These are phyloP conservation scores for Paraglomus occultum DNA, from an alignment of 192 early-diverging fungal genomes.

Conservation along the genomic window DNA sequence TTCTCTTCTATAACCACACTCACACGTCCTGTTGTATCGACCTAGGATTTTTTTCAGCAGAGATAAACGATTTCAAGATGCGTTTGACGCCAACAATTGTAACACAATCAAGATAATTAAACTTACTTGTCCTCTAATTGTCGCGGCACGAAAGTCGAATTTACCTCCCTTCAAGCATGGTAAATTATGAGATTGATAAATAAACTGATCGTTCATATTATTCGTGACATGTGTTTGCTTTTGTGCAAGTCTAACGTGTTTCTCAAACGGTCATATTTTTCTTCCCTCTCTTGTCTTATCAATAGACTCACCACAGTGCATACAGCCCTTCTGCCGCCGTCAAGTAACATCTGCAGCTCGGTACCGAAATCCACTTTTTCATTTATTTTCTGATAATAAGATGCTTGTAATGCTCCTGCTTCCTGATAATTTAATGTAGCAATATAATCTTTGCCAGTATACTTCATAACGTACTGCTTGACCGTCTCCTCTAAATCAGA, in stretches of 20 bases:
- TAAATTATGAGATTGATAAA: slow-evolving; percentile 9
- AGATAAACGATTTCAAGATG: too few relatives aligned
- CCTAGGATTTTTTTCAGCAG: slow-evolving; percentile 5
- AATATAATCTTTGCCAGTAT: slow-evolving; percentile 66
- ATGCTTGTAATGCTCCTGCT: slow-evolving; percentile 66
- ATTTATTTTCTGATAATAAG: slow-evolving; percentile 89
- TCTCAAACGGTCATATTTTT: too few relatives aligned
- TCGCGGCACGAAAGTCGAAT: slow-evolving; percentile 90
- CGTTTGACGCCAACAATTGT: too few relatives aligned
- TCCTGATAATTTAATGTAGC: slow-evolving; percentile 68
- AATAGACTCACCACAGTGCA: slow-evolving; percentile 62
- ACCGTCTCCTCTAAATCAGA: slow-evolving; percentile 77
- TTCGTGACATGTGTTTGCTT: slow-evolving; percentile 4
- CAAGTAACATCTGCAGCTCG: slow-evolving; percentile 80
- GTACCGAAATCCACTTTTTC: slow-evolving; percentile 92
- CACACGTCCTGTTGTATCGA: slow-evolving; percentile 89
- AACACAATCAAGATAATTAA: too few relatives aligned
- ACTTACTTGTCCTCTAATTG: slow-evolving; percentile 77
- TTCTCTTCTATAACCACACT: slow-evolving; percentile 91
- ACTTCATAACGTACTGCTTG: slow-evolving; percentile 70
- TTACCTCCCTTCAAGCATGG: slow-evolving; percentile 87
- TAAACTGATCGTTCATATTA: neutral
- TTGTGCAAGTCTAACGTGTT: slow-evolving; percentile 18
- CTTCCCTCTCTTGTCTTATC: too few relatives aligned
- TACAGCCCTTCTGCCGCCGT: slow-evolving; percentile 75